Evolutionary conservation across 495 filamentous ascomycete species (phyloP).

Genomic region (Hapsidospora chrysogenum): DNA sequence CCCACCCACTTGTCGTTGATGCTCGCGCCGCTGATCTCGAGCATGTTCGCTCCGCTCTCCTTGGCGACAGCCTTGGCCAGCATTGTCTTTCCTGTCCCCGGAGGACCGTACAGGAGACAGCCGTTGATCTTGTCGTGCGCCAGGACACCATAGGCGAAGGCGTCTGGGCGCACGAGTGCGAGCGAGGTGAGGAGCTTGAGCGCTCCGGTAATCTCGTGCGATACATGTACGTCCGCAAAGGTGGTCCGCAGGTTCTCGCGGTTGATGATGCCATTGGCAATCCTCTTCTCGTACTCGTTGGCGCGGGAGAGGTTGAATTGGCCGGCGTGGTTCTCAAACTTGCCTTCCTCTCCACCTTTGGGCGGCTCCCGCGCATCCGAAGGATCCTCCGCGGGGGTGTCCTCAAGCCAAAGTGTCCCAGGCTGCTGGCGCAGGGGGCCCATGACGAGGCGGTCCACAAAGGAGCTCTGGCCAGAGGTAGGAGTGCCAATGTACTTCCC

Average conservation of each 20-base stretch:
- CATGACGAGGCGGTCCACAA: background rate
- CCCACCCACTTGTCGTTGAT: conserved; percentile 95
- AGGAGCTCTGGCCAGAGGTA: background rate
- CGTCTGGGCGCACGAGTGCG: conserved; percentile 76
- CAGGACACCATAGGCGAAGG: conserved; percentile 89
- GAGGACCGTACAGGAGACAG: conserved; percentile 81
- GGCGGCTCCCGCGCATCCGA: background rate
- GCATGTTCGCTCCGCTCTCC: conserved; percentile 72
- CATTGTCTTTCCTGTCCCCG: conserved; percentile 89
- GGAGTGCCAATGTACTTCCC: too few species aligned
- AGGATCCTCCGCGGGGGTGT: background rate
- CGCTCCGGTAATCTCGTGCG: conserved; percentile 69
- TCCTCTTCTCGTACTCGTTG: conserved; percentile 58
- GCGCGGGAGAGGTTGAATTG: background rate
- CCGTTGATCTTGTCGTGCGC: conserved; percentile 83
- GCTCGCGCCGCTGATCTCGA: conserved; percentile 41
- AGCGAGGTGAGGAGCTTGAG: conserved; percentile 80
- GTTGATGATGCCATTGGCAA: conserved; percentile 68
- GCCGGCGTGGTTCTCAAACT: conserved; percentile 5
- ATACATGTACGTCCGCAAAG: conserved; percentile 70
- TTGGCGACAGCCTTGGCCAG: conserved; percentile 93
- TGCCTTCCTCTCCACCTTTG: conserved; percentile 5
- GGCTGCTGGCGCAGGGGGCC: background rate
- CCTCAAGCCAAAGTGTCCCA: background rate
- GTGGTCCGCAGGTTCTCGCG: conserved; percentile 67